Evolutionary conservation across 192 early-diverging fungal species (phyloP).

Genomic region (Coemansia sp.): DNA sequence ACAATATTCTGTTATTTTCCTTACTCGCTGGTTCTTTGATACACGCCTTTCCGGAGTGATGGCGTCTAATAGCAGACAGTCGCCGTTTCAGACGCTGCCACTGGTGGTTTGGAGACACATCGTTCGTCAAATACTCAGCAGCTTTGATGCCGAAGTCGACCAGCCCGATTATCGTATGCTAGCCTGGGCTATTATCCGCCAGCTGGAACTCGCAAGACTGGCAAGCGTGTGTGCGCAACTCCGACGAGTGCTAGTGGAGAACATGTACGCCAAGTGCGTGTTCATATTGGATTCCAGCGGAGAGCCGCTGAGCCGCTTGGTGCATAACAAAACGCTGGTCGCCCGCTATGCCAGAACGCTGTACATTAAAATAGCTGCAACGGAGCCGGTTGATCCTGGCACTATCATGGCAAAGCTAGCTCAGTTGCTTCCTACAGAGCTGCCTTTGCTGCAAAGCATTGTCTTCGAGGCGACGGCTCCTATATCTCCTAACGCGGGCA

Average conservation of each 20-base stretch:
- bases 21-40: background rate
- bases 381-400: background rate
- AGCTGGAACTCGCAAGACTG: background rate
- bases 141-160: background rate
- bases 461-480: background rate
- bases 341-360: background rate
- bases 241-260: background rate
- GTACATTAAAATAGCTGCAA: conserved; percentile 12
- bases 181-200: background rate
- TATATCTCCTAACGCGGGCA: background rate
- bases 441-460: conserved; percentile 10
- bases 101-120: conserved; percentile 13
- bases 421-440: background rate
- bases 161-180: background rate
- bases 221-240: background rate
- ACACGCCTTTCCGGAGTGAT: background rate
- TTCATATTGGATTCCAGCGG: conserved; percentile 4
- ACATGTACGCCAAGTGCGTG: conserved; percentile 5
- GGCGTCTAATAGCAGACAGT: background rate
- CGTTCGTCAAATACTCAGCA: conserved; percentile 8
- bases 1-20: background rate
- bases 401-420: background rate
- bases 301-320: background rate
- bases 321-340: conserved; percentile 10
- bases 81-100: background rate